Evolutionary conservation across 169 alveolate species (phyloP).

Genomic region (Babesia ovata): DNA sequence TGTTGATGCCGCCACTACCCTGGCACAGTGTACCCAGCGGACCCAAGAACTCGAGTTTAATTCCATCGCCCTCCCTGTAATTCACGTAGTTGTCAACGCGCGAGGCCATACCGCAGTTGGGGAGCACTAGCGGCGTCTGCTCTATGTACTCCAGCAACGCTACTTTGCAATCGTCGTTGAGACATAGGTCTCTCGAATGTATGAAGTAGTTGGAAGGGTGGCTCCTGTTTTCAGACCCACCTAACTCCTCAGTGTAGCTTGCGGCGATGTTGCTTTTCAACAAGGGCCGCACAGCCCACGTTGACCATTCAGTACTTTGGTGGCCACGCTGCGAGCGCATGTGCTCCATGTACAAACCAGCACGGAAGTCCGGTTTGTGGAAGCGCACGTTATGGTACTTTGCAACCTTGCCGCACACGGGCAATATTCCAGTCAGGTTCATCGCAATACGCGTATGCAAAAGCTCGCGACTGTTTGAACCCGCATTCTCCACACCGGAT

Average conservation of each 20-base stretch:
- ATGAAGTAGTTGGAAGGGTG: conserved; percentile 74
- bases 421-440: conserved; percentile 73
- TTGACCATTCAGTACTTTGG: conserved; percentile 61
- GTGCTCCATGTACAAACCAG: conserved; percentile 35
- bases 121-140: conserved; percentile 80
- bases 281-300: conserved; percentile 69
- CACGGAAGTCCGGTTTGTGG: conserved; percentile 82
- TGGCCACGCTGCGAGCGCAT: conserved; percentile 59
- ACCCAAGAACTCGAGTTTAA: conserved; percentile 44
- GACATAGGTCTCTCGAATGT: conserved; percentile 70
- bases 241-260: conserved; percentile 55
- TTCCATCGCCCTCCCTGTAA: conserved; percentile 25
- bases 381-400: conserved; percentile 76
- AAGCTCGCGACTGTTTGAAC: conserved; percentile 57
- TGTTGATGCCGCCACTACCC: conserved; percentile 41
- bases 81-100: conserved; percentile 75
- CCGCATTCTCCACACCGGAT: conserved; percentile 36
- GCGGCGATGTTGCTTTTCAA: conserved; percentile 21
- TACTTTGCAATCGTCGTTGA: conserved; percentile 80
- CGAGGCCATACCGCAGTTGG: conserved; percentile 84
- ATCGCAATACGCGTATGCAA: conserved; percentile 73
- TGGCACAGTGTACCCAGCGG: conserved; percentile 58
- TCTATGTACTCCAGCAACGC: conserved; percentile 84
- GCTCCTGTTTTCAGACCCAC: conserved; percentile 28
- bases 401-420: conserved; percentile 78